phyloP scores from a whole-genome alignment of 1,284 basidiomycete species.

The Ustilago shanxiensis region DNA sequence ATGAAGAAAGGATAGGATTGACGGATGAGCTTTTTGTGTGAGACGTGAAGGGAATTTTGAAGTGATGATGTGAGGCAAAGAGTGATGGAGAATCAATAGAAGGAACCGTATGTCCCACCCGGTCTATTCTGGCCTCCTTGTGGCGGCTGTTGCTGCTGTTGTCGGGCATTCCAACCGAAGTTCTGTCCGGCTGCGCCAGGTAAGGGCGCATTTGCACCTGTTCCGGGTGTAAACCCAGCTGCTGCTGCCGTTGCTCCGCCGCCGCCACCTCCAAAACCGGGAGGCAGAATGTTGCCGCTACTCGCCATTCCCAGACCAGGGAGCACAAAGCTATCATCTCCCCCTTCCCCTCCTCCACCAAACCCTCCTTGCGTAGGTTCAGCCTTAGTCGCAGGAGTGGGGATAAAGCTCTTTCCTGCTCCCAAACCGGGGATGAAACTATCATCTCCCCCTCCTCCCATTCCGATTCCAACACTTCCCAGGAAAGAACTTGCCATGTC shows the following conservation, averaged over 20 bases:
- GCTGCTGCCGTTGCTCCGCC: not conserved
- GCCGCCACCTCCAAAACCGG: not conserved
- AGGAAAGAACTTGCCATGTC: constrained; percentile 11
- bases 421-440: constrained; percentile 46
- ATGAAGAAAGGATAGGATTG: too few species aligned
- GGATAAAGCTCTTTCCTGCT: constrained; percentile 20
- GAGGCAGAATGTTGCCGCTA: not conserved
- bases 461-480: not conserved
- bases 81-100: constrained; percentile 31
- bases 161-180: constrained; percentile 20
- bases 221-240: constrained; percentile 22
- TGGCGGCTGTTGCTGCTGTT: constrained; percentile 8
- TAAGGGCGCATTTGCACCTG: constrained; percentile 32
- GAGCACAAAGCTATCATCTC: constrained; percentile 26
- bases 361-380: not conserved
- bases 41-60: not conserved
- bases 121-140: constrained; percentile 13
- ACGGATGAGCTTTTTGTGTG: too few species aligned
- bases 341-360: not conserved
- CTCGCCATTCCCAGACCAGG: constrained; percentile 28
- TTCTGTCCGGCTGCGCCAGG: constrained; percentile 5
- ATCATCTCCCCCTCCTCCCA: constrained; percentile 21
- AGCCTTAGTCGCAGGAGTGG: not conserved
- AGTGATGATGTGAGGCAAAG: not conserved
- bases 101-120: constrained; percentile 41